Percentiles rank a stretch among this genome's conserved stretches.
Conservation (phyloP, 1,139 yeast genomes). For the Saccharomyces pastorianus region DNA sequence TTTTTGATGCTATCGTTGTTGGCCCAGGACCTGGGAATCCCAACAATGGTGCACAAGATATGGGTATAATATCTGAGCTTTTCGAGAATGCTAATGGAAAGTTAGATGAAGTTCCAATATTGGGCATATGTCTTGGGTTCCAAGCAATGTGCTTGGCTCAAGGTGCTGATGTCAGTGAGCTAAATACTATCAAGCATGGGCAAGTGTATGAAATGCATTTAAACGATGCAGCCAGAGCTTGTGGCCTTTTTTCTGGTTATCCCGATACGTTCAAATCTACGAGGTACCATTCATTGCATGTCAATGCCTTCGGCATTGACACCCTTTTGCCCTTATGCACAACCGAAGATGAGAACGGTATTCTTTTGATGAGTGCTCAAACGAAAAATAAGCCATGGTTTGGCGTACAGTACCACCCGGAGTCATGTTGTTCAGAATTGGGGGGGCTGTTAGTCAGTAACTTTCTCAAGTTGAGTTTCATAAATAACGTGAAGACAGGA, state of each 20-base stretch:
- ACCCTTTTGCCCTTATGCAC: slow-evolving; percentile 49
- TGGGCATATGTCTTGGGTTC: slow-evolving; percentile 92
- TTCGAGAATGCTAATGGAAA: slow-evolving; percentile 16
- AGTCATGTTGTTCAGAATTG: slow-evolving; percentile 70
- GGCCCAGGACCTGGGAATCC: slow-evolving; percentile 99
- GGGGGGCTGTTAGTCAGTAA: slow-evolving; percentile 56
- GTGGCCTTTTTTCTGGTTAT: slow-evolving; percentile 36
- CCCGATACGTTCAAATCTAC: slow-evolving; percentile 53
- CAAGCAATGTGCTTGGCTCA: slow-evolving; percentile 69
- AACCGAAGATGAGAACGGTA: slow-evolving; percentile 35
- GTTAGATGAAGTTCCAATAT: slow-evolving; percentile 45
- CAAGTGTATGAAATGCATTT: slow-evolving; percentile 48
- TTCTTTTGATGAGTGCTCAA: slow-evolving; percentile 70
- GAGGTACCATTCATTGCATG: slow-evolving; percentile 82
- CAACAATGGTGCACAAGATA: slow-evolving; percentile 43
- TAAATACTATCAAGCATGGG: slow-evolving; percentile 71
- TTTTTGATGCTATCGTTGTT: slow-evolving; percentile 71
- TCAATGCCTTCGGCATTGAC: slow-evolving; percentile 23
- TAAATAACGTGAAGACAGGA: slow-evolving; percentile 32
- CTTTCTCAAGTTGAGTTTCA: slow-evolving; percentile 50
- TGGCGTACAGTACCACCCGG: slow-evolving; percentile 98
- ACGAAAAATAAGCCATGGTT: slow-evolving; percentile 60
- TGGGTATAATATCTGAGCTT: slow-evolving; percentile 57
- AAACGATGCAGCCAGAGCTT: slow-evolving; percentile 34
- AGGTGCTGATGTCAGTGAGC: slow-evolving; percentile 49